Evolutionary conservation across 2,329 filamentous ascomycete genomes (phyloP).

Genomic region (Pseudocercospora fijiensis): DNA sequence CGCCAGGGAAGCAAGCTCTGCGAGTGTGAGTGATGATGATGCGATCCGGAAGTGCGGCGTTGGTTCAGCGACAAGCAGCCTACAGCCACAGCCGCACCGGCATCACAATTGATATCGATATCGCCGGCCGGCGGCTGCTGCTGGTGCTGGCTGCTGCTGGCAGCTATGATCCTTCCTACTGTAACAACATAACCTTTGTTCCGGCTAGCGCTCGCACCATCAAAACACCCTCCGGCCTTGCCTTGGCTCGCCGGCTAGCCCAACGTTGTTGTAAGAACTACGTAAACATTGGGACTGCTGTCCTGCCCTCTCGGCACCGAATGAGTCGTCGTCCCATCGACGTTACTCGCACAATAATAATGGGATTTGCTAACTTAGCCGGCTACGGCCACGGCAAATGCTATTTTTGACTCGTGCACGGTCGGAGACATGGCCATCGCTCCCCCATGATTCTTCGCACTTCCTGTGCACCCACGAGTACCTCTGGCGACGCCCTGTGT

Average conservation of each 20-base stretch:
- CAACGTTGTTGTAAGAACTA: slow-evolving; percentile 2
- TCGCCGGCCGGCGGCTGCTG: slow-evolving; percentile 7
- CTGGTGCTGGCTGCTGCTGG: neutral
- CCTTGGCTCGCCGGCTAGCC: slow-evolving; percentile 5
- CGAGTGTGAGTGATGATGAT: slow-evolving; percentile 7
- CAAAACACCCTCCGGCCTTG: slow-evolving; percentile 1
- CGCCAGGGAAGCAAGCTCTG: slow-evolving; percentile 3
- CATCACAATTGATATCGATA: slow-evolving; percentile 12
- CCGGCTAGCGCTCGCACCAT: slow-evolving; percentile 1
- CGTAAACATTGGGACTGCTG: slow-evolving; percentile 4
- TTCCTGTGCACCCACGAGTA: slow-evolving; percentile 2
- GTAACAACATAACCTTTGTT: too few species aligned
- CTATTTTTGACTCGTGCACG: slow-evolving; percentile 5
- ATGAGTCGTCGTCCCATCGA: slow-evolving; percentile 2
- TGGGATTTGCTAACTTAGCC: neutral
- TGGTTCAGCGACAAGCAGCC: slow-evolving; percentile 21
- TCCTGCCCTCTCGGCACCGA: slow-evolving; percentile 4
- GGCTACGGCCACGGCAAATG: neutral
- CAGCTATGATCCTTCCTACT: too few species aligned
- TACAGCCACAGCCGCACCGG: slow-evolving; percentile 24
- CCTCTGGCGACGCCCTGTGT: neutral
- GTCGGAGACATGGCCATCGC: neutral
- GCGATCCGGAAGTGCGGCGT: slow-evolving; percentile 18
- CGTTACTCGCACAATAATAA: slow-evolving; percentile 3
- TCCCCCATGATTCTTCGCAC: neutral